A percentile compares a stretch with the other conserved stretches of the same genome.
These are phyloP conservation scores for Rutstroemia sp. DNA, from an alignment of 2,329 filamentous ascomycete species.

Conservation along the genomic window DNA sequence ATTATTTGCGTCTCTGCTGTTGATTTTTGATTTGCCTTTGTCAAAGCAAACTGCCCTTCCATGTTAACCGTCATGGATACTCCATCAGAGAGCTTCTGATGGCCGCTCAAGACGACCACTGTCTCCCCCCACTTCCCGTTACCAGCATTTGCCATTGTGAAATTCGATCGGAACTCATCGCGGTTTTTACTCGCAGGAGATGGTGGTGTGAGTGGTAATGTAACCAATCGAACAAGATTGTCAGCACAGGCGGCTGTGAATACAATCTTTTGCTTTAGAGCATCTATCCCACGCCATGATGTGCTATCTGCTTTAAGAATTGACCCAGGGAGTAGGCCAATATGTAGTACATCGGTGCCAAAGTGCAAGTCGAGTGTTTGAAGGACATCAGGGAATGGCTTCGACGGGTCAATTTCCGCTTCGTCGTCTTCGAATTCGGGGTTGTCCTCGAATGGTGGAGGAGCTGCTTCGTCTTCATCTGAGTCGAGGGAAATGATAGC, in stretches of 20 bases:
- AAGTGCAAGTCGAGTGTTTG: constrained; percentile 56
- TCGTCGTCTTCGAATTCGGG: constrained; percentile 52
- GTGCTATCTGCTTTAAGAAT: constrained; percentile 42
- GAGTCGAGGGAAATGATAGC: constrained; percentile 57
- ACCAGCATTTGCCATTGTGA: constrained; percentile 48
- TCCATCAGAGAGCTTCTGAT: constrained; percentile 45
- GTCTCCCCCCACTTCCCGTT: constrained; percentile 58
- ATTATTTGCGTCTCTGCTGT: constrained; percentile 38
- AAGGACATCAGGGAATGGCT: constrained; percentile 45
- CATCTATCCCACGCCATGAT: constrained; percentile 36
- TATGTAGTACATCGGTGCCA: constrained; percentile 46
- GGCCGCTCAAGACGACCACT: constrained; percentile 45
- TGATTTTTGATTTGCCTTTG: constrained; percentile 13
- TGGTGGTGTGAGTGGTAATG: constrained; percentile 53
- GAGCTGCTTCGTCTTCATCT: constrained; percentile 44
- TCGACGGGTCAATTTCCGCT: constrained; percentile 28
- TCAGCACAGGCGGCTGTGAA: constrained; percentile 54
- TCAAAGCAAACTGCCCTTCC: constrained; percentile 30
- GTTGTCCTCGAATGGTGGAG: constrained; percentile 40
- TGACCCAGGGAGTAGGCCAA: constrained; percentile 47
- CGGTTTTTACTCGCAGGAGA: constrained; percentile 52
- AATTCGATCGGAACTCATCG: constrained; percentile 41
- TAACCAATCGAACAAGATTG: constrained; percentile 49
- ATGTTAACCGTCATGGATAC: constrained; percentile 44
- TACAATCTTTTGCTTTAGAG: constrained; percentile 50